phyloP scores from a whole-genome alignment of 306 rosid genomes.

The Mimosa bimucronata region DNA sequence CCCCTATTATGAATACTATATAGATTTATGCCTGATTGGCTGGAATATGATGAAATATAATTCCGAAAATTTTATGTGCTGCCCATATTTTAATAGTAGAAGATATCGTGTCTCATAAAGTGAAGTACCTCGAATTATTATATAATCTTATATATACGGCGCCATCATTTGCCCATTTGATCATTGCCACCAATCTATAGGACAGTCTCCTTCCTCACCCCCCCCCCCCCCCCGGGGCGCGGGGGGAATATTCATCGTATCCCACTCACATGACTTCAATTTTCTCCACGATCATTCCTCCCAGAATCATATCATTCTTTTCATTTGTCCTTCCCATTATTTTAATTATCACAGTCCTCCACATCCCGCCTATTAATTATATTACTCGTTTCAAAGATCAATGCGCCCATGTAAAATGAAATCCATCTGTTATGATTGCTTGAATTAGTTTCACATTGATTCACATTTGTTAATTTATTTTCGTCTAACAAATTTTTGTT shows the following conservation, averaged over 20 bases:
- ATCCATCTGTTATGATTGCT: too few species aligned
- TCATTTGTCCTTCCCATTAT: not conserved
- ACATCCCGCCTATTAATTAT: not conserved
- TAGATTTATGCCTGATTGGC: not conserved
- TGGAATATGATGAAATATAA: not conserved
- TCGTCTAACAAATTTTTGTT: too few species aligned
- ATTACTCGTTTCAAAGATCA: not conserved
- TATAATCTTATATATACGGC: not conserved
- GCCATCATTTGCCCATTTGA: constrained; percentile 6
- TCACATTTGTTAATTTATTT: too few species aligned
- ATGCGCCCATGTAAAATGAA: too few species aligned
- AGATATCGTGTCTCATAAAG: constrained; percentile 24
- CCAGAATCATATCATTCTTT: not conserved
- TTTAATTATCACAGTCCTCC: not conserved
- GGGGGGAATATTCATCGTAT: constrained; percentile 19
- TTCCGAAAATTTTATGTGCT: not conserved
- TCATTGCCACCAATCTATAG: not conserved
- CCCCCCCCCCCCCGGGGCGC: too few species aligned
- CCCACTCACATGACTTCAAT: not conserved
- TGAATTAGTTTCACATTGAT: too few species aligned
- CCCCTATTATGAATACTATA: too few species aligned
- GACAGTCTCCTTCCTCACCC: not conserved
- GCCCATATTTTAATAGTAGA: not conserved
- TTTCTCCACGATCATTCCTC: not conserved
- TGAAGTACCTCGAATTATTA: constrained; percentile 4